These are phyloP conservation scores for Blumeriella jaapii DNA, from an alignment of 2,329 filamentous ascomycete genomes.

Conservation along the genomic window DNA sequence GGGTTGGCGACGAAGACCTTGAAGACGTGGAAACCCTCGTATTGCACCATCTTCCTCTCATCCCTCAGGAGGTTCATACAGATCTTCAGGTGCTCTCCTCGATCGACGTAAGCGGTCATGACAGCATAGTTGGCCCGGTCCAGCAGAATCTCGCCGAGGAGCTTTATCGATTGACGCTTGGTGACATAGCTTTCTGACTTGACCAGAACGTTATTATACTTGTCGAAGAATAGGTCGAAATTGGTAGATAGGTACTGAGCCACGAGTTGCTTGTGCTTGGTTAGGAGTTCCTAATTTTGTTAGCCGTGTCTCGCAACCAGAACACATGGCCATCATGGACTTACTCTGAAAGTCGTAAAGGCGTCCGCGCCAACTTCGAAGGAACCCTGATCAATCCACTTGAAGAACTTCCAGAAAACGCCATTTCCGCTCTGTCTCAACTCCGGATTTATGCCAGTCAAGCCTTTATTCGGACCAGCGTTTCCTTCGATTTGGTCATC, in stretches of 20 bases:
- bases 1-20: constrained; percentile 99
- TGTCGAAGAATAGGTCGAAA: constrained; percentile 85
- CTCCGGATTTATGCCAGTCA: constrained; percentile 67
- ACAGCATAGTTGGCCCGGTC: constrained; percentile 95
- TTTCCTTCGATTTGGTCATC: constrained; percentile 68
- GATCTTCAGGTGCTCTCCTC: constrained; percentile 90
- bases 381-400: constrained; percentile 91
- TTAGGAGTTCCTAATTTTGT: constrained; percentile 70
- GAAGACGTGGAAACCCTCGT: constrained; percentile 98
- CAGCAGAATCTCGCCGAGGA: constrained; percentile 86
- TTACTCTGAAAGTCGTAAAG: constrained; percentile 90
- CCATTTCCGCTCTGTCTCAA: constrained; percentile 66
- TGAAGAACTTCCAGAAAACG: constrained; percentile 94
- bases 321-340: constrained; percentile 18
- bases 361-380: constrained; percentile 97
- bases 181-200: constrained; percentile 95
- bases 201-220: constrained; percentile 78
- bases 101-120: constrained; percentile 95
- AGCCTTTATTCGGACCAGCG: constrained; percentile 58
- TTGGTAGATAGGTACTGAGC: constrained; percentile 80
- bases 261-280: constrained; percentile 85
- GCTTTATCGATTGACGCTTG: constrained; percentile 94
- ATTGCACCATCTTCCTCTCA: constrained; percentile 97
- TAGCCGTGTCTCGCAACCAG: constrained; percentile 6
- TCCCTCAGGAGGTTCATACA: constrained; percentile 96